phyloP scores from a whole-genome alignment of 345 rosid species.

The Brassica nigra region DNA sequence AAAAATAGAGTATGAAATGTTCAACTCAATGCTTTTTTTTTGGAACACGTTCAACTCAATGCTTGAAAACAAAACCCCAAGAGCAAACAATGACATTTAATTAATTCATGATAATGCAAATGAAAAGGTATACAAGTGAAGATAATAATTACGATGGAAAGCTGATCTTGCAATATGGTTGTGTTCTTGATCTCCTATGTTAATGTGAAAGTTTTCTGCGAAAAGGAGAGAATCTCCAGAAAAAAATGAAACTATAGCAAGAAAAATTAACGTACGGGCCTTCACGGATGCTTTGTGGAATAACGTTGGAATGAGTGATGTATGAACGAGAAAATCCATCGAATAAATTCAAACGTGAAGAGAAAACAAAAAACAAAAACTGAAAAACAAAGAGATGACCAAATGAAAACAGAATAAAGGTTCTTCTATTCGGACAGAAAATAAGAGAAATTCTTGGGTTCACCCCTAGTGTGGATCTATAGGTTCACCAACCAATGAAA shows the following conservation, averaged over 20 bases:
- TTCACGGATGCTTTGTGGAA: slow-evolving; percentile 30
- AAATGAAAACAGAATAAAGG: slow-evolving; percentile 18
- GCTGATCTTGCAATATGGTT: slow-evolving; percentile 36
- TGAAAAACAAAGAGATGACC: slow-evolving; percentile 15
- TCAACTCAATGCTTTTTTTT: neutral
- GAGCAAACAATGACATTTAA: neutral
- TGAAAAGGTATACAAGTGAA: neutral
- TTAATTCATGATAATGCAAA: neutral
- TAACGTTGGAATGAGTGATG: slow-evolving; percentile 14
- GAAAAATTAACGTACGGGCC: neutral
- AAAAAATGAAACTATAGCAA: neutral
- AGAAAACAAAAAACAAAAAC: slow-evolving; percentile 13
- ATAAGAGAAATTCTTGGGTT: no score
- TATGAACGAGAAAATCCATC: slow-evolving; percentile 33
- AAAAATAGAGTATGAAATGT: neutral
- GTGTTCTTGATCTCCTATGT: slow-evolving; percentile 14
- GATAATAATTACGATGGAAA: slow-evolving; percentile 35
- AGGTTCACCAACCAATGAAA: no score
- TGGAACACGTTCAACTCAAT: neutral
- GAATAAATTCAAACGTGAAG: slow-evolving; percentile 25
- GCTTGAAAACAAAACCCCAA: neutral
- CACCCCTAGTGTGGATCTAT: no score
- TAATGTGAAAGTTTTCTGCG: slow-evolving; percentile 15
- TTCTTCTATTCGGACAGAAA: slow-evolving; percentile 37
- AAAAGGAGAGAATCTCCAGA: slow-evolving; percentile 5